phyloP scores from a whole-genome alignment of 2,329 filamentous ascomycete genomes.

The Emmonsiellopsis sp. region DNA sequence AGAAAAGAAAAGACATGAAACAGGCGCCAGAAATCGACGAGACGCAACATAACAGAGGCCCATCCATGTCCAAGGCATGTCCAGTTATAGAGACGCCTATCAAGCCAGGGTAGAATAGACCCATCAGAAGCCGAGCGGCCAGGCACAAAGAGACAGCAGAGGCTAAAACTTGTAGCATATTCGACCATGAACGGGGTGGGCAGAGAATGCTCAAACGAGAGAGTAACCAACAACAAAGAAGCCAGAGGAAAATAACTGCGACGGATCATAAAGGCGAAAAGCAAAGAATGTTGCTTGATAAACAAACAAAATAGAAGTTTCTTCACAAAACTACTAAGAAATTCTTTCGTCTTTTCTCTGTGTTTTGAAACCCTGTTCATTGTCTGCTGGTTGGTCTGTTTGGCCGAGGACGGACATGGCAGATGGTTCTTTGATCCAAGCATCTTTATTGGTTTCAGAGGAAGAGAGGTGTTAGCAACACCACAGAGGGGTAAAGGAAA shows the following conservation, averaged over 20 bases:
- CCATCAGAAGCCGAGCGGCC: neutral
- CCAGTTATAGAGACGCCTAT: neutral
- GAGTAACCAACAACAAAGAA: neutral
- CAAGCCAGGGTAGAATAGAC: too few species aligned
- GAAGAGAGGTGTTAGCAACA: too few species aligned
- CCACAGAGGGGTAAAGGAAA: neutral
- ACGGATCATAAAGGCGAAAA: neutral
- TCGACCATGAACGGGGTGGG: neutral
- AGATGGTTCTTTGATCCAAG: constrained; percentile 1
- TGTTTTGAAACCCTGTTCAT: neutral
- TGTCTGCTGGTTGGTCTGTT: neutral
- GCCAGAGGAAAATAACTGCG: neutral
- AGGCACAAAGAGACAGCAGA: constrained; percentile 1
- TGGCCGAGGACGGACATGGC: neutral
- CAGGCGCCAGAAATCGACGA: neutral
- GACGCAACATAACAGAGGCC: neutral
- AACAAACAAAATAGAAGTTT: neutral
- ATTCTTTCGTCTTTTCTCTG: neutral
- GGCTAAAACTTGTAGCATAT: neutral
- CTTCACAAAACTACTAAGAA: neutral
- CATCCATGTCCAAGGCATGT: neutral
- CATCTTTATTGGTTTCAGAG: neutral
- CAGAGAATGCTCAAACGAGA: neutral
- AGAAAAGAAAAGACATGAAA: neutral
- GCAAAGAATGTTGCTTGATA: neutral